These are phyloP conservation scores for Globisporangium viniferum DNA, from an alignment of 352 stramenopile species.

Conservation along the genomic window DNA sequence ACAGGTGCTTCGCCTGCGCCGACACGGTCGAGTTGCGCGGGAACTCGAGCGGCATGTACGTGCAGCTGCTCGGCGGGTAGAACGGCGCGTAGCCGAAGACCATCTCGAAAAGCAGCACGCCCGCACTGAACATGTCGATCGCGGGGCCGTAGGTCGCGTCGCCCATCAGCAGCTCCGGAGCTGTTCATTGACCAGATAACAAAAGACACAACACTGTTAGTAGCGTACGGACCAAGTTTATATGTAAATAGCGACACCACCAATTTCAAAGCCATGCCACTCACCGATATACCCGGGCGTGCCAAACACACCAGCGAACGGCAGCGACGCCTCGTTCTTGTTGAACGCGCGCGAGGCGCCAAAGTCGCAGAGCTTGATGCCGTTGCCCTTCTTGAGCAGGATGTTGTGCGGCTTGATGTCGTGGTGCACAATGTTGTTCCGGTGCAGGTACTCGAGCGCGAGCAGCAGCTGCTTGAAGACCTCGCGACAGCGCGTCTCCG, in stretches of 20 bases:
- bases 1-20: slow-evolving; percentile 57
- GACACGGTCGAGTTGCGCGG: slow-evolving; percentile 34
- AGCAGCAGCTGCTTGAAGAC: slow-evolving; percentile 60
- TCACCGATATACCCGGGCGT: slow-evolving; percentile 59
- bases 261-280: background rate
- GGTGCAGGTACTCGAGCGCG: slow-evolving; percentile 65
- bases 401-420: slow-evolving; percentile 90
- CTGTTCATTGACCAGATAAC: slow-evolving; percentile 3
- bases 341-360: slow-evolving; percentile 74
- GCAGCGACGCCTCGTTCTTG: slow-evolving; percentile 38
- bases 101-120: slow-evolving; percentile 75
- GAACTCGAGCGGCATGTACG: slow-evolving; percentile 58
- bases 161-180: slow-evolving; percentile 58
- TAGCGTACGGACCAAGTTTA: background rate
- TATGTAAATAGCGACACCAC: background rate
- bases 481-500: slow-evolving; percentile 44
- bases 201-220: background rate
- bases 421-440: slow-evolving; percentile 84
- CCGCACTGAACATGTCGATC: slow-evolving; percentile 77
- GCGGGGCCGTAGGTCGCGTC: slow-evolving; percentile 44
- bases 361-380: slow-evolving; percentile 82
- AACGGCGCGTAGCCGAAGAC: slow-evolving; percentile 70
- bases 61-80: slow-evolving; percentile 67
- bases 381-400: slow-evolving; percentile 47
- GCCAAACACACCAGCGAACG: slow-evolving; percentile 67